Evolutionary conservation across 2,329 filamentous ascomycete species (phyloP).

Genomic region (Fusarium redolens): DNA sequence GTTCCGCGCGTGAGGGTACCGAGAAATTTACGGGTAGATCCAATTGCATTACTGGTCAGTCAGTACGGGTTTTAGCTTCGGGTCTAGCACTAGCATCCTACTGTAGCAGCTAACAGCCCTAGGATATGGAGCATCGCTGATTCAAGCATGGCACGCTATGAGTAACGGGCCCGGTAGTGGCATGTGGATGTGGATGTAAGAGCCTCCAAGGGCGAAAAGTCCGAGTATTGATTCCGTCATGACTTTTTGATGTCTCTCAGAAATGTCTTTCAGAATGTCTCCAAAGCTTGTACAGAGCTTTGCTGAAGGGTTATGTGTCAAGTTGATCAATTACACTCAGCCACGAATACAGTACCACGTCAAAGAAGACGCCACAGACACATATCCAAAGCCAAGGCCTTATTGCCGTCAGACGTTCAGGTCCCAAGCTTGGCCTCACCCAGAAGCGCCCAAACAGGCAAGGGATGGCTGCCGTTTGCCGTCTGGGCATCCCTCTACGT

Average conservation of each 20-base stretch:
- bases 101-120: conserved; percentile 24
- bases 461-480: conserved; percentile 33
- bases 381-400: conserved; percentile 8
- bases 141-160: conserved; percentile 1
- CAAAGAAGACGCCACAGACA: conserved; percentile 15
- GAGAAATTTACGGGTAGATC: conserved; percentile 12
- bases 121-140: conserved; percentile 21
- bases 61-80: conserved; percentile 22
- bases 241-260: neutral
- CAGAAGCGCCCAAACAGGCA: conserved; percentile 5
- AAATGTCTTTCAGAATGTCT: neutral
- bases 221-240: conserved; percentile 18
- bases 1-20: conserved; percentile 13
- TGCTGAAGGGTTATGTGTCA: neutral
- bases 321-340: conserved; percentile 7
- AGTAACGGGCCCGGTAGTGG: conserved; percentile 24
- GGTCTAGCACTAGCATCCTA: conserved; percentile 20
- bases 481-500: conserved; percentile 30
- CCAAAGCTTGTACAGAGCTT: neutral
- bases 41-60: neutral
- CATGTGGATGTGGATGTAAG: conserved; percentile 13
- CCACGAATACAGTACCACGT: neutral
- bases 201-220: conserved; percentile 9
- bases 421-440: conserved; percentile 24
- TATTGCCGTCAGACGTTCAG: conserved; percentile 25